Evolutionary conservation across 2,329 filamentous ascomycete species (phyloP).

Genomic region (Aspergillus chevalieri): DNA sequence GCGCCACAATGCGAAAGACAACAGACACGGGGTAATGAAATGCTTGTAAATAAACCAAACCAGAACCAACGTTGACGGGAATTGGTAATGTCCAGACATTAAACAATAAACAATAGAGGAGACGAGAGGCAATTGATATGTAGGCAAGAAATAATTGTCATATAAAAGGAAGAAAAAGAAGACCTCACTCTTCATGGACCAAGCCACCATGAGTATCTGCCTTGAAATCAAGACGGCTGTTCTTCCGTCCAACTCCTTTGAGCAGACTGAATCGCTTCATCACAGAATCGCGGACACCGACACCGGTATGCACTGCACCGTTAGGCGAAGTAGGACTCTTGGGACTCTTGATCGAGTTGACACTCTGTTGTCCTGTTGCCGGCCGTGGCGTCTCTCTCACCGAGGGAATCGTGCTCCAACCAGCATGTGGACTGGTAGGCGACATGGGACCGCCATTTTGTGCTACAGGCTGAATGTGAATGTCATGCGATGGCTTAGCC

Average conservation of each 20-base stretch:
- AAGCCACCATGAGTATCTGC: slow-evolving; percentile 21
- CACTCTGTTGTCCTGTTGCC: slow-evolving; percentile 24
- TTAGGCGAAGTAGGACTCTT: slow-evolving; percentile 31
- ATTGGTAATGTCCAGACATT: slow-evolving; percentile 21
- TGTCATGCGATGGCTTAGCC: slow-evolving; percentile 20
- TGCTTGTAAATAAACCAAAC: neutral
- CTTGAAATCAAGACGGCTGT: slow-evolving; percentile 49
- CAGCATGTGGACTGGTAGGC: slow-evolving; percentile 17
- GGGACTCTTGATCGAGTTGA: slow-evolving; percentile 12
- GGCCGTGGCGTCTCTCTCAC: slow-evolving; percentile 30
- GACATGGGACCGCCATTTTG: neutral
- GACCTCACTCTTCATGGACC: slow-evolving; percentile 32
- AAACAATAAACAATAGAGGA: slow-evolving; percentile 2
- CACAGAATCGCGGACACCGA: slow-evolving; percentile 54
- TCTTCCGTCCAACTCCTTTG: slow-evolving; percentile 63
- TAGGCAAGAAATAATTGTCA: slow-evolving; percentile 10
- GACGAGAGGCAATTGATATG: neutral
- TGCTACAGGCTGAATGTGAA: slow-evolving; percentile 18
- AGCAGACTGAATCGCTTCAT: slow-evolving; percentile 74
- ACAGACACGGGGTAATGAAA: neutral
- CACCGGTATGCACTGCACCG: slow-evolving; percentile 23
- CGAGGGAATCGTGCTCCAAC: slow-evolving; percentile 29
- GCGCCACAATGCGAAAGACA: slow-evolving; percentile 8
- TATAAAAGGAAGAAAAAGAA: slow-evolving; percentile 9
- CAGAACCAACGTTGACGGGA: slow-evolving; percentile 3